Percentiles rank a stretch among this genome's conserved stretches.
These are phyloP conservation scores for Begonia fuchsioides DNA, from an alignment of 306 rosid genomes.

Conservation along the genomic window DNA sequence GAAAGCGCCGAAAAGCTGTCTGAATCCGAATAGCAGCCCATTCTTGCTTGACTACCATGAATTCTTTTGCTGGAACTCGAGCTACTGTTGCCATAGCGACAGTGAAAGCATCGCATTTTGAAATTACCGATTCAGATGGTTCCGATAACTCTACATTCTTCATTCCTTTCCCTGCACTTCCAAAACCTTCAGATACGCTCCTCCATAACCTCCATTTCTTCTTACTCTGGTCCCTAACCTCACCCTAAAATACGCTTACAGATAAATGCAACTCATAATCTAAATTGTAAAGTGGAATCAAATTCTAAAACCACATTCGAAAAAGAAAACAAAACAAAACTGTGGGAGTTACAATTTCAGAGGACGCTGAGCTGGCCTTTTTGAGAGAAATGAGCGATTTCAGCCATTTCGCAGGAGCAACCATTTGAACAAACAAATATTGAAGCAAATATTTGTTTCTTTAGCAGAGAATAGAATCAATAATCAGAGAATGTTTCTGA, in stretches of 20 bases:
- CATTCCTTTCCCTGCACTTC: slow-evolving; percentile 16
- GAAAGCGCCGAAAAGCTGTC: slow-evolving; percentile 56
- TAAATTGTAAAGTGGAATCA: background rate
- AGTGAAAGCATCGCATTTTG: slow-evolving; percentile 29
- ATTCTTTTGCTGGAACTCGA: slow-evolving; percentile 55
- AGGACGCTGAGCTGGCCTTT: slow-evolving; percentile 17
- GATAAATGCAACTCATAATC: background rate
- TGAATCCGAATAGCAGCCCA: slow-evolving; percentile 84
- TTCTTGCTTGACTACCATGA: slow-evolving; percentile 45
- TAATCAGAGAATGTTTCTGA: background rate
- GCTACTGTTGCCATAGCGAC: slow-evolving; percentile 66
- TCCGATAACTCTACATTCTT: slow-evolving; percentile 21
- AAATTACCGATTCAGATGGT: slow-evolving; percentile 19
- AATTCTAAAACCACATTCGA: background rate
- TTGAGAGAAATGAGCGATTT: slow-evolving; percentile 49
- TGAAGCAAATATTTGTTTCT: background rate
- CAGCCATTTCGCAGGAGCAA: slow-evolving; percentile 70
- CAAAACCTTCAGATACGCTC: slow-evolving; percentile 47
- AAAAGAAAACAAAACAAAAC: background rate
- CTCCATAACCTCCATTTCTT: slow-evolving; percentile 86
- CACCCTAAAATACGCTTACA: slow-evolving; percentile 23
- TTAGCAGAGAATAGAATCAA: slow-evolving; percentile 3
- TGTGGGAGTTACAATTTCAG: slow-evolving; percentile 27
- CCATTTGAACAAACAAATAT: slow-evolving; percentile 26
- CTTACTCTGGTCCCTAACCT: slow-evolving; percentile 39